Base-by-base conservation (phyloP, 805 yeast genomes). In the Metschnikowia kunwiensis region DNA sequence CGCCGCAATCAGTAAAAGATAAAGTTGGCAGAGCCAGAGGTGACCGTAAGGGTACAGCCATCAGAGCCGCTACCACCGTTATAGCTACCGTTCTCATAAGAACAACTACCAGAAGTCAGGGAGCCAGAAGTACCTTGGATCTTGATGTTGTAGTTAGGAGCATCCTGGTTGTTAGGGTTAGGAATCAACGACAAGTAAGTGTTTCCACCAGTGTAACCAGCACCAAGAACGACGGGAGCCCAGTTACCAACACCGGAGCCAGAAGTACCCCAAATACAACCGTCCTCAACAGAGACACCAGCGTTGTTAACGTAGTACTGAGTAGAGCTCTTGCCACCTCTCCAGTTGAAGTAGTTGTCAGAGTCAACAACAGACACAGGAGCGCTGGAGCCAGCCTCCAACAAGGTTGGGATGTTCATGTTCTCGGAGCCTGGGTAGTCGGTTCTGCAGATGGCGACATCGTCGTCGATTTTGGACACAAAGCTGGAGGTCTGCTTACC, bases 401-500 rank as follows among this genome's bases (percentile, higher is more conserved):
- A 77, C 46, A 76, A 70, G 42, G 86, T 80, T 56, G 88, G 88
- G 43, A 81, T 70, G 53, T 73, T 80, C 88, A 81, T 81, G 65
- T 80, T 81, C 69, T 81, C 88, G 36, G 87, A 77, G 65, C 88
- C 88, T 53, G 88, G 88, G 66, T 81, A 81, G 61, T 81, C 88
- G 44, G 88, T 81, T 71, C 86, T 75, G 63, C 88, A 81, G 42
- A 81, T 68, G 30, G 86, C 80, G 45, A 82, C 80, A 29, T 67
- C 65, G 42, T 75, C 57, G 45, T 54, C 54, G 38, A 78, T 58
- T 45, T 78, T 60, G 42, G 77, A 72, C 28, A 64, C 70, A 40
- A 78, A 82, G 34, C 54, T 50, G 34, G 86, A 84, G 34, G 73
- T 57, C 40, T 76, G 58, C 27, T 57, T 60, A 48, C 82, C 87